A percentile compares a stretch with the other conserved stretches of the same genome.
Conservation (phyloP, 2,329 filamentous ascomycete genomes). For the Ceratocystis eucalypticola region DNA sequence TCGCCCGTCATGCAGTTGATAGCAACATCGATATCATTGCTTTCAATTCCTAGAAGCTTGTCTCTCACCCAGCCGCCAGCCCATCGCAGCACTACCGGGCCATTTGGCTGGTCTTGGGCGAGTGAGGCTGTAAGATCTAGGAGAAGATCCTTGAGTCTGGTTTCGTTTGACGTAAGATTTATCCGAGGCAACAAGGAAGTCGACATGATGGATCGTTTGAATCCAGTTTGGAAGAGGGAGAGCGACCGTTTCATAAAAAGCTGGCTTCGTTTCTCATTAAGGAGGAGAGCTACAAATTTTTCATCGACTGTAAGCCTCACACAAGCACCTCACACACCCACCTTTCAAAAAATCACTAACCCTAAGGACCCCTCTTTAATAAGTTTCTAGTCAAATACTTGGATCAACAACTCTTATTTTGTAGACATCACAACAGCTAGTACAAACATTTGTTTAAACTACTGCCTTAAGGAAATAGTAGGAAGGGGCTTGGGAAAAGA, state of each 20-base stretch:
- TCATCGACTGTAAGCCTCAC: background rate
- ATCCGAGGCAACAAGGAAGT: slow-evolving; percentile 25
- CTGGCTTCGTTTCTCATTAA: background rate
- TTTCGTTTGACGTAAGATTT: slow-evolving; percentile 54
- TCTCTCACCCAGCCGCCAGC: slow-evolving; percentile 82
- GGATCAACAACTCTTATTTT: background rate
- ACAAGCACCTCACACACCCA: background rate
- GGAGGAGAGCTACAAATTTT: background rate
- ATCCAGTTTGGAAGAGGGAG: background rate
- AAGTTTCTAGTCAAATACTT: background rate
- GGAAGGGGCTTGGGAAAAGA: background rate
- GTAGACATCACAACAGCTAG: background rate
- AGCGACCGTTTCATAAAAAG: slow-evolving; percentile 12
- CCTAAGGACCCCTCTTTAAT: background rate
- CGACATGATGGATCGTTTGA: slow-evolving; percentile 5
- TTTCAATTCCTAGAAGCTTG: slow-evolving; percentile 58
- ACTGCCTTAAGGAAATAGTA: background rate
- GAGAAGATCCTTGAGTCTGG: slow-evolving; percentile 59
- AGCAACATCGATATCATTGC: slow-evolving; percentile 72
- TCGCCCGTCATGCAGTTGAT: slow-evolving; percentile 78
- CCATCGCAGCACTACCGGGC: slow-evolving; percentile 53
- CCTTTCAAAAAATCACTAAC: background rate
- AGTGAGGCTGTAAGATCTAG: slow-evolving; percentile 62
- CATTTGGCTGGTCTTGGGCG: slow-evolving; percentile 25
- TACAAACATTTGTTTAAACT: background rate